Conservation (phyloP, 306 rosid species). For the Pachyrhizus erosus region DNA sequence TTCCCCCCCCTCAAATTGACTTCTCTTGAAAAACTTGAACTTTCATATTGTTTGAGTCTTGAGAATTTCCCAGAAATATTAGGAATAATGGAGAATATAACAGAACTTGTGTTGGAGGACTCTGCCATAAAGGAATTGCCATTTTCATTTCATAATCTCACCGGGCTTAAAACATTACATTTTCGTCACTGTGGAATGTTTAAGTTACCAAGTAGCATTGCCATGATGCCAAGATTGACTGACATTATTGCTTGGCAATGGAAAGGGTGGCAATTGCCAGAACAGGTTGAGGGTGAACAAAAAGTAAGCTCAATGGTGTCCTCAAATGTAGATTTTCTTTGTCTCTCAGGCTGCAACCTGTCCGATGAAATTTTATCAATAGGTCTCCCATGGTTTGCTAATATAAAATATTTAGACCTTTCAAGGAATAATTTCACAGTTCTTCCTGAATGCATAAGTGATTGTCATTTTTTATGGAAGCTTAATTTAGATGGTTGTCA, state of each 20-base stretch:
- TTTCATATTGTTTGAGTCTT: not conserved
- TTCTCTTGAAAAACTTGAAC: not conserved
- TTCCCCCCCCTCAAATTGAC: not conserved
- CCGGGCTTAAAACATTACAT: not conserved
- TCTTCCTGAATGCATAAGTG: conserved; percentile 11
- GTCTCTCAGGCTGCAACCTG: not conserved
- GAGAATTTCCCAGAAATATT: conserved; percentile 31
- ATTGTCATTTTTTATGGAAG: not conserved
- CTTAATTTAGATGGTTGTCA: not conserved
- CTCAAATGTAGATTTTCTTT: not conserved
- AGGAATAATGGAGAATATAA: conserved; percentile 22
- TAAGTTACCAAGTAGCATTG: not conserved
- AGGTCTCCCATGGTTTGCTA: not conserved
- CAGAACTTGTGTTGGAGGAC: not conserved
- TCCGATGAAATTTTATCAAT: not conserved
- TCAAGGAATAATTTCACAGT: not conserved
- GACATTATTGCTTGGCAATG: not conserved
- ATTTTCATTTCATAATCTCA: conserved; percentile 3
- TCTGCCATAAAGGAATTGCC: not conserved
- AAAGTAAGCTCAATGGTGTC: not conserved
- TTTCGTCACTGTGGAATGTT: not conserved
- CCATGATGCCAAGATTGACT: not conserved
- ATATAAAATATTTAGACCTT: not conserved
- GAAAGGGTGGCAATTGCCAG: not conserved
- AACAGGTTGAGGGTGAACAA: conserved; percentile 5